phyloP scores from a whole-genome alignment of 495 filamentous ascomycete genomes.

The Xylaria cubensis region DNA sequence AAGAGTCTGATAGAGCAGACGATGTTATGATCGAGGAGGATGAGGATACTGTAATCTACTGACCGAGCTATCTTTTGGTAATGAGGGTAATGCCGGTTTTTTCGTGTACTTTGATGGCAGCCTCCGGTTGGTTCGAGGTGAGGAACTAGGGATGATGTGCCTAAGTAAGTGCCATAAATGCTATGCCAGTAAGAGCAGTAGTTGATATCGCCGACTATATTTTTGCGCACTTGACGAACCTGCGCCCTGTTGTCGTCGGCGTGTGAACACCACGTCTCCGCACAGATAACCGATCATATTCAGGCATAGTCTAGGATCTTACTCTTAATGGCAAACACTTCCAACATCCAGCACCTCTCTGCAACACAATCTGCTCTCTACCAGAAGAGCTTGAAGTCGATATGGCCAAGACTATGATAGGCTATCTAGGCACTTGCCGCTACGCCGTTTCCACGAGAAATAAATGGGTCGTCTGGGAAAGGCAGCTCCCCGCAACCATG shows the following conservation, averaged over 20 bases:
- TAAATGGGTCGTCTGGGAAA: conserved; percentile 18
- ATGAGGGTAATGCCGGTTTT: conserved; percentile 6
- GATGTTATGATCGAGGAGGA: conserved; percentile 76
- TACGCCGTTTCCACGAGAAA: neutral
- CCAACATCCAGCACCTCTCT: neutral
- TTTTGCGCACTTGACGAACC: neutral
- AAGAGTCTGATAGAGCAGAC: conserved; percentile 69
- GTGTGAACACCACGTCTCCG: neutral
- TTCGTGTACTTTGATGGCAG: conserved; percentile 15
- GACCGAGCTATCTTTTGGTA: conserved; percentile 27
- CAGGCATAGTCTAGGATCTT: neutral
- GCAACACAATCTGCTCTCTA: neutral
- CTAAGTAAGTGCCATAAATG: conserved; percentile 8
- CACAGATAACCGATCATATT: neutral
- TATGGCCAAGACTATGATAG: neutral
- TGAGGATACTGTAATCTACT: conserved; percentile 89
- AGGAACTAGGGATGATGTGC: neutral
- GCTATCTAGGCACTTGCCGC: neutral
- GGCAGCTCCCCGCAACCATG: conserved; percentile 21
- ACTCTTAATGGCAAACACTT: neutral
- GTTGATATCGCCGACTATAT: conserved; percentile 4
- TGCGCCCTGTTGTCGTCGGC: neutral
- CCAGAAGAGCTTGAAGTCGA: neutral
- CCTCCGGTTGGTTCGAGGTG: conserved; percentile 11
- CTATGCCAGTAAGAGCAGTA: conserved; percentile 8